These are phyloP conservation scores for Berberis thunbergii DNA, from an alignment of 164 flowering plant genomes.

Conservation along the genomic window DNA sequence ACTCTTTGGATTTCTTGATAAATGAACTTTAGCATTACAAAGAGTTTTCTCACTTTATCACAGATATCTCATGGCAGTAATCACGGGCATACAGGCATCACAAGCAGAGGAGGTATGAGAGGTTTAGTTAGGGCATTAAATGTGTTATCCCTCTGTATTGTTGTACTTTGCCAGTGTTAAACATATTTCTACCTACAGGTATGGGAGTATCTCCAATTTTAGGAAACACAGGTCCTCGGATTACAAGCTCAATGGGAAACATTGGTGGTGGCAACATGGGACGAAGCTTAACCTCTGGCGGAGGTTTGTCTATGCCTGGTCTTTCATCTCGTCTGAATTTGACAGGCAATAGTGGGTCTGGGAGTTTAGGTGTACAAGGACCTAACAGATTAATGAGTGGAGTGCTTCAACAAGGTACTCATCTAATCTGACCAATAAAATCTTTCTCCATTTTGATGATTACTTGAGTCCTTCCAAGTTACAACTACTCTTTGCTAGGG, in stretches of 20 bases:
- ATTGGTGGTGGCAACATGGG: slow-evolving; percentile 70
- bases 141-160: slow-evolving; percentile 23
- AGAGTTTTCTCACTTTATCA: slow-evolving; percentile 6
- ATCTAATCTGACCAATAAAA: not conserved
- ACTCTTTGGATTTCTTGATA: not conserved
- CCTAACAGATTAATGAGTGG: slow-evolving; percentile 64
- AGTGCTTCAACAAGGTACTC: slow-evolving; percentile 65
- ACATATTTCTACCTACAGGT: slow-evolving; percentile 55
- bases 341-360: slow-evolving; percentile 53
- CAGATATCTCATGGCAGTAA: slow-evolving; percentile 51
- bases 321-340: slow-evolving; percentile 75
- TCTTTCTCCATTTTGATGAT: not conserved
- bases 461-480: too few species aligned
- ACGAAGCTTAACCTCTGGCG: slow-evolving; percentile 59
- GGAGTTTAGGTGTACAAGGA: slow-evolving; percentile 51
- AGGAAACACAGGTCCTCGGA: slow-evolving; percentile 69
- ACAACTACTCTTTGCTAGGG: too few species aligned
- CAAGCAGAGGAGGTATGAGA: slow-evolving; percentile 73
- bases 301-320: slow-evolving; percentile 65
- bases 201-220: slow-evolving; percentile 59
- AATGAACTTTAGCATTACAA: not conserved
- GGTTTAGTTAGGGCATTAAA: slow-evolving; percentile 48
- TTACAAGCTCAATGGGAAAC: slow-evolving; percentile 70
- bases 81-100: slow-evolving; percentile 59
- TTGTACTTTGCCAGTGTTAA: slow-evolving; percentile 17